Conservation (phyloP, 1,284 basidiomycete genomes). For the Sanghuangporus baumii region DNA sequence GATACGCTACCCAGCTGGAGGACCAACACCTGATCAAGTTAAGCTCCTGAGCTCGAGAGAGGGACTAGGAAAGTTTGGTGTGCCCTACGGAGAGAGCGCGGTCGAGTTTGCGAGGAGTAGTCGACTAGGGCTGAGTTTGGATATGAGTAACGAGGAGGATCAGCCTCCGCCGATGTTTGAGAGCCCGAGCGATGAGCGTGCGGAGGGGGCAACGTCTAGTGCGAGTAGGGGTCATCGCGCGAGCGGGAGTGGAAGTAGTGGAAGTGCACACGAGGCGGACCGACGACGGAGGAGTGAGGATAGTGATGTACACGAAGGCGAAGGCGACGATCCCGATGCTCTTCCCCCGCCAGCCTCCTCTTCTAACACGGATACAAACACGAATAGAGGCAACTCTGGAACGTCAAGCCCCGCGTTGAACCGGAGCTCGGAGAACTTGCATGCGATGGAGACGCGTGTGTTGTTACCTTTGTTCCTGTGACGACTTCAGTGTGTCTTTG, state of each 20-base stretch:
- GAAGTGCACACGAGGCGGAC: not conserved
- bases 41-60: constrained; percentile 43
- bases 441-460: not conserved
- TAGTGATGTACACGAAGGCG: not conserved
- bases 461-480: not conserved
- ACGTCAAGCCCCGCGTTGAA: not conserved
- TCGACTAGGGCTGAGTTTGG: constrained; percentile 4
- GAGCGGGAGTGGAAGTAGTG: not conserved
- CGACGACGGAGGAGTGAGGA: not conserved
- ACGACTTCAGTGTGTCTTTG: not conserved
- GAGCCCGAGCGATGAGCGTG: constrained; percentile 3
- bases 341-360: not conserved
- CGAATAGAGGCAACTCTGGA: not conserved
- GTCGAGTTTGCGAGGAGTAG: constrained; percentile 7
- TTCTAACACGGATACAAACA: not conserved
- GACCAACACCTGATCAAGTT: constrained; percentile 49
- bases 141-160: not conserved
- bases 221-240: not conserved
- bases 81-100: constrained; percentile 41
- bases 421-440: not conserved
- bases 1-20: constrained; percentile 41
- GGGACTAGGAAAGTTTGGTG: constrained; percentile 40
- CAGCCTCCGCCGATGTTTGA: constrained; percentile 18
- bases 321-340: constrained; percentile 5
- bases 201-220: not conserved